Evolutionary conservation across 129 eudicot species (phyloP).

Genomic region (Flaveria ramosissima): DNA sequence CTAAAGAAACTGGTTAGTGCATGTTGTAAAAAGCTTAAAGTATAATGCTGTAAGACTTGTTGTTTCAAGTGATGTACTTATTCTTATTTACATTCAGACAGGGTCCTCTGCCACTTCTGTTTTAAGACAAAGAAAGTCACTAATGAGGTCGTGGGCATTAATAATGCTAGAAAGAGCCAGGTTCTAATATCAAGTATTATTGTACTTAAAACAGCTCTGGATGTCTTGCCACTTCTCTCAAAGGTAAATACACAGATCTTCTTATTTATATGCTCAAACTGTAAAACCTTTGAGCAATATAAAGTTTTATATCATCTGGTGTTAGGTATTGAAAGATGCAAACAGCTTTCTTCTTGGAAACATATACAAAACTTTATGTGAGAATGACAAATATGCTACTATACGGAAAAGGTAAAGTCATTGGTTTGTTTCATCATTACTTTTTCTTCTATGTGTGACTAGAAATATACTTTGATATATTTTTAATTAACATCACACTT

Average conservation of each 20-base stretch:
- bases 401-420: conserved; percentile 71
- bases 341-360: conserved; percentile 79
- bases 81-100: conserved; percentile 57
- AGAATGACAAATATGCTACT: conserved; percentile 74
- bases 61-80: neutral
- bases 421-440: neutral
- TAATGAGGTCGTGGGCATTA: conserved; percentile 62
- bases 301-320: conserved; percentile 13
- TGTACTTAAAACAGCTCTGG: conserved; percentile 94
- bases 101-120: conserved; percentile 98
- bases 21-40: neutral
- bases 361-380: conserved; percentile 78
- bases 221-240: conserved; percentile 90
- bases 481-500: neutral
- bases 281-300: conserved; percentile 13
- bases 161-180: conserved; percentile 81
- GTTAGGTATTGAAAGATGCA: conserved; percentile 92
- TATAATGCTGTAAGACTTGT: neutral
- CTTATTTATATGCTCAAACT: neutral
- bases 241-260: conserved; percentile 47
- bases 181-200: conserved; percentile 82
- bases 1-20: conserved; percentile 89
- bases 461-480: neutral
- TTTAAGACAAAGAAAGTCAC: conserved; percentile 90
- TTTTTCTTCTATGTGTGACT: conserved; percentile 1